phyloP scores from a whole-genome alignment of 2,329 filamentous ascomycete genomes.

The Colletotrichum sp. region DNA sequence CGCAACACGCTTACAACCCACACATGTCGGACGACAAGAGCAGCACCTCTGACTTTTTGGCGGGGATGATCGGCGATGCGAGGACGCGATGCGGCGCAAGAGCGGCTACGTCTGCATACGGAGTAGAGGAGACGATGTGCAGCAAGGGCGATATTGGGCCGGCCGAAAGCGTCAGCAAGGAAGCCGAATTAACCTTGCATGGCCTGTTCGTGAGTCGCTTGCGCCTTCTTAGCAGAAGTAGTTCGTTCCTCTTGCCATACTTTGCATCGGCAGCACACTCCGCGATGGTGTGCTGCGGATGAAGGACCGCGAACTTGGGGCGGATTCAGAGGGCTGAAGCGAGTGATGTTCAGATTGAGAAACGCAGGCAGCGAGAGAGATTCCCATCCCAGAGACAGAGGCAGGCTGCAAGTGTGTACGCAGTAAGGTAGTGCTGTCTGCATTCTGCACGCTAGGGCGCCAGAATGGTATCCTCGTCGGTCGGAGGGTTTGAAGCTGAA shows the following conservation, averaged over 20 bases:
- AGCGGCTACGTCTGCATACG: neutral
- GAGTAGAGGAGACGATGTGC: neutral
- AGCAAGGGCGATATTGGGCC: neutral
- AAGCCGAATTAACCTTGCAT: slow-evolving; percentile 14
- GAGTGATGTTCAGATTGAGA: slow-evolving; percentile 17
- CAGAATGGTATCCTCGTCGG: neutral
- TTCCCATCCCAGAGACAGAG: neutral
- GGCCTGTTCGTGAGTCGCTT: neutral
- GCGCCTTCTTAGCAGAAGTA: neutral
- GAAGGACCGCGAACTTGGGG: neutral
- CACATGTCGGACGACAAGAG: slow-evolving; percentile 6
- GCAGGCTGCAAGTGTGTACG: neutral
- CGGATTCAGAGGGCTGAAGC: slow-evolving; percentile 9
- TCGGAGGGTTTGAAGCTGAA: slow-evolving; percentile 17
- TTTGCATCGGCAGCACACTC: neutral
- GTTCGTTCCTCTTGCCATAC: neutral
- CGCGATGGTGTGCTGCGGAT: neutral
- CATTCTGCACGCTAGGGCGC: neutral
- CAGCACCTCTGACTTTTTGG: neutral
- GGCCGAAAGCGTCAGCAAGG: neutral
- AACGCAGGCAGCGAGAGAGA: neutral
- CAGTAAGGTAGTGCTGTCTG: neutral
- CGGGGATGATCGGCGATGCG: neutral
- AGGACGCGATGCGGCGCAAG: neutral
- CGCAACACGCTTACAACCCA: neutral